phyloP scores from a whole-genome alignment of 1,284 basidiomycete genomes.

The Apiotrichum mycotoxinovorans region DNA sequence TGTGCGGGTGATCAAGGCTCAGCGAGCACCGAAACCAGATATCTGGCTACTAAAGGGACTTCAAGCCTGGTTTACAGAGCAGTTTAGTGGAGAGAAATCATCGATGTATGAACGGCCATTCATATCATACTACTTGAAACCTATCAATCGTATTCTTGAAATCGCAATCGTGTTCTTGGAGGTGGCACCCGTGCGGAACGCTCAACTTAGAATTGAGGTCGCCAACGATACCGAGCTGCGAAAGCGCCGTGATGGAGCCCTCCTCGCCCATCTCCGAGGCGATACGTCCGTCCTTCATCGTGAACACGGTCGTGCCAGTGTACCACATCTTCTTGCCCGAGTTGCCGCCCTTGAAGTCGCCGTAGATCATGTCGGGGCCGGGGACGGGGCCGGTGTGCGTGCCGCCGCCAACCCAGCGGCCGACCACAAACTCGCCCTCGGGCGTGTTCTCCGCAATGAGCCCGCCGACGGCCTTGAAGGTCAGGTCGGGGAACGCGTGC shows the following conservation, averaged over 20 bases:
- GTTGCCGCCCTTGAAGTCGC: neutral
- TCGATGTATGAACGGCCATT: too few relatives aligned
- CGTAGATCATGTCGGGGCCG: neutral
- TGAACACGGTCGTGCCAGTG: constrained; percentile 1
- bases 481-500: constrained; percentile 1
- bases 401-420: constrained; percentile 3
- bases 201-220: neutral
- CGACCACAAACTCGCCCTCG: constrained; percentile 3
- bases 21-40: too few relatives aligned
- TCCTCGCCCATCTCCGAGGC: constrained; percentile 3
- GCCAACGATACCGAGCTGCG: constrained; percentile 1
- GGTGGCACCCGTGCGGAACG: too few relatives aligned
- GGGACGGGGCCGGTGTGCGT: neutral
- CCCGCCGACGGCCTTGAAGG: neutral
- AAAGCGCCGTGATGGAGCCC: neutral
- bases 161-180: too few relatives aligned
- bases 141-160: too few relatives aligned
- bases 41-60: too few relatives aligned
- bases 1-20: too few relatives aligned
- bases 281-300: neutral
- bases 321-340: constrained; percentile 2
- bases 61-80: too few relatives aligned
- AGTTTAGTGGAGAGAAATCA: too few relatives aligned
- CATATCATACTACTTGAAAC: too few relatives aligned
- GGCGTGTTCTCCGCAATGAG: constrained; percentile 6